These are phyloP conservation scores for Volvox reticuliferus DNA, from an alignment of 139 green algal species.

Conservation along the genomic window DNA sequence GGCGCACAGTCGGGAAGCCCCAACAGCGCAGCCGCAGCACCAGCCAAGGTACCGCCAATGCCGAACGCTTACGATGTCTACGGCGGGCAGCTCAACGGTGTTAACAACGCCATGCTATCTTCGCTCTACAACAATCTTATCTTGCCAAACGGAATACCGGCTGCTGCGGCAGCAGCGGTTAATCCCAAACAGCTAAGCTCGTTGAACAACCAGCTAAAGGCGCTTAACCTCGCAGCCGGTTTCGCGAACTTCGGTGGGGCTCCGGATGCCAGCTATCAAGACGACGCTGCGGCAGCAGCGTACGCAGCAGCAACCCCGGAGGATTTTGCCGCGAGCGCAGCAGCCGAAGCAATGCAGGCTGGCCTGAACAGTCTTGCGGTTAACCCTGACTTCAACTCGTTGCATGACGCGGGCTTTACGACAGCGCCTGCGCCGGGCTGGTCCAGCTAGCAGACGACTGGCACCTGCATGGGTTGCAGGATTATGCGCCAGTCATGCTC, in stretches of 20 bases:
- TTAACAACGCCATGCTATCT: constrained; percentile 44
- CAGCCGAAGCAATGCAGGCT: constrained; percentile 34
- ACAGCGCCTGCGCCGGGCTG: constrained; percentile 56
- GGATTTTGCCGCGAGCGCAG: constrained; percentile 32
- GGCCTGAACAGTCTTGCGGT: constrained; percentile 35
- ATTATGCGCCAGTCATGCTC: background rate
- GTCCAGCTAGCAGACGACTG: constrained; percentile 48
- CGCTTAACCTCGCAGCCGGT: constrained; percentile 42
- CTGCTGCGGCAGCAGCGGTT: constrained; percentile 1
- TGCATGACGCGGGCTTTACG: constrained; percentile 49
- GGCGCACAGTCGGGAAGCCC: background rate
- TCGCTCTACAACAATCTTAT: constrained; percentile 39
- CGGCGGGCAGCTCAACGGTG: constrained; percentile 33
- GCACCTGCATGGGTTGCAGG: background rate
- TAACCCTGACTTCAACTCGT: constrained; percentile 41
- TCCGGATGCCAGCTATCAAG: constrained; percentile 30
- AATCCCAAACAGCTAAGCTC: constrained; percentile 44
- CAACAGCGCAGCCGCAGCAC: background rate
- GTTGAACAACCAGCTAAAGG: constrained; percentile 58
- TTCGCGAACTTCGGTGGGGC: constrained; percentile 46
- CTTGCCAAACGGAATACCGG: constrained; percentile 48
- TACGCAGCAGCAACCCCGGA: constrained; percentile 27
- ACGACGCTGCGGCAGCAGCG: constrained; percentile 36
- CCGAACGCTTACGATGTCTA: constrained; percentile 27
- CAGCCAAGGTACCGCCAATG: constrained; percentile 13